Evolutionary conservation across 306 rosid genomes (phyloP), one percentile per base, ranked within the genome.

Genomic region (Datisca glomerata): DNA sequence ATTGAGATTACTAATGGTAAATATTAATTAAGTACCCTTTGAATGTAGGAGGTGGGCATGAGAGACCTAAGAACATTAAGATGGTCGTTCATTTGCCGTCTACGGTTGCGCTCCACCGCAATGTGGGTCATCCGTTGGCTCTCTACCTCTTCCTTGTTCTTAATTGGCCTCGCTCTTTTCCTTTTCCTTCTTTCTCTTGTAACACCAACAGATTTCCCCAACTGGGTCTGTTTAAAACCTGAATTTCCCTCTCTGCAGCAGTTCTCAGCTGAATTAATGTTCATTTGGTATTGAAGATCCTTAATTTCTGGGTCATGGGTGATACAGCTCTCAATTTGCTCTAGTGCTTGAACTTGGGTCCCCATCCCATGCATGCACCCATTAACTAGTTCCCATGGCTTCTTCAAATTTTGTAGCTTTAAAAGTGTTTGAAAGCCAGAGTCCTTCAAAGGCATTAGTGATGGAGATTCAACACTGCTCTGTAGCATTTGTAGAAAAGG

Each of bases 11-110:
- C n/a, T n/a, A n/a, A n/a, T n/a, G n/a, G n/a, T n/a, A n/a, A n/a
- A n/a, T 11, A 5, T 17, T n/a, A 40, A 12, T 2, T 36, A 13
- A 41, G 31, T 78, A 81, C 96, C 84, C 84, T 78, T 54, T 78
- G 96, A 64, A 78, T 59, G 43, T 91, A 80, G 7, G 94, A 63
- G 24, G 80, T 27, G 21, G 96, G 98, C 91, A 91, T 84, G 52
- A 91, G 80, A 39, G 87, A 80, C 67, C 76, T 73, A 19, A 91
- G 86, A 46, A 80, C 96, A 57, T 68, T 69, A 49, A 84, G 96
- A 55, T 84, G 98, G 68, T 80, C 96, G 52, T 91, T 91, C 98
- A 80, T 91, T 60, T 84, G 98, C 39, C 93, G 79, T 41, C 98
- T 55, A 17, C 96, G 75, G 66, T 84, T 89, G 10, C 98, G 67